phyloP scores from a whole-genome alignment of 352 stramenopile genomes.

The Albugo laibachii region DNA sequence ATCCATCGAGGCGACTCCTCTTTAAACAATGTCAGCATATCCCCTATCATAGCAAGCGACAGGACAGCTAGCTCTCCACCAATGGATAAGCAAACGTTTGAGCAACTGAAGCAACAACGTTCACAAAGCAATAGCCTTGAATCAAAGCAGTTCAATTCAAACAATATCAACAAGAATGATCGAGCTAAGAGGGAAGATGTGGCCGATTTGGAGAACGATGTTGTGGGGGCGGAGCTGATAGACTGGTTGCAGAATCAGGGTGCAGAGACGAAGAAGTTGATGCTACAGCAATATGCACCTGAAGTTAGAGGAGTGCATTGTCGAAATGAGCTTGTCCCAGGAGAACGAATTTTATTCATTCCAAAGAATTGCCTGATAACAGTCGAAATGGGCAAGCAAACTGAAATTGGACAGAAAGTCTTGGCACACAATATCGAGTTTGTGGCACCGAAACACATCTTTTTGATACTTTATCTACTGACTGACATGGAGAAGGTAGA shows the following conservation, averaged over 20 bases:
- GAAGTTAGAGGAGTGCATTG: conserved; percentile 88
- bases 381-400: conserved; percentile 98
- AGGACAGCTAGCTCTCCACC: no score
- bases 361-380: conserved; percentile 95
- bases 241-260: conserved; percentile 50
- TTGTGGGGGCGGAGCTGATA: conserved; percentile 40
- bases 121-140: no score
- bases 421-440: conserved; percentile 87
- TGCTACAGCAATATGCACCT: conserved; percentile 76
- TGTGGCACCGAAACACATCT: conserved; percentile 98
- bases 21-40: no score
- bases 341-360: conserved; percentile 81
- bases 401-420: conserved; percentile 87
- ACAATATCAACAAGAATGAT: no score
- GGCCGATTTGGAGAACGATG: conserved; percentile 27
- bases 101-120: no score
- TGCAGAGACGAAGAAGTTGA: conserved; percentile 59
- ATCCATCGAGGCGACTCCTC: no score
- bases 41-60: no score
- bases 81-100: no score
- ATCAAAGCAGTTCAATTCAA: no score
- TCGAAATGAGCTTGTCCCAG: conserved; percentile 58
- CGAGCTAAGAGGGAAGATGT: no score
- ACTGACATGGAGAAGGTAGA: conserved; percentile 86
- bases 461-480: conserved; percentile 97